These are phyloP conservation scores for Knufia petricola DNA, from an alignment of 2,329 filamentous ascomycete species.

Conservation along the genomic window DNA sequence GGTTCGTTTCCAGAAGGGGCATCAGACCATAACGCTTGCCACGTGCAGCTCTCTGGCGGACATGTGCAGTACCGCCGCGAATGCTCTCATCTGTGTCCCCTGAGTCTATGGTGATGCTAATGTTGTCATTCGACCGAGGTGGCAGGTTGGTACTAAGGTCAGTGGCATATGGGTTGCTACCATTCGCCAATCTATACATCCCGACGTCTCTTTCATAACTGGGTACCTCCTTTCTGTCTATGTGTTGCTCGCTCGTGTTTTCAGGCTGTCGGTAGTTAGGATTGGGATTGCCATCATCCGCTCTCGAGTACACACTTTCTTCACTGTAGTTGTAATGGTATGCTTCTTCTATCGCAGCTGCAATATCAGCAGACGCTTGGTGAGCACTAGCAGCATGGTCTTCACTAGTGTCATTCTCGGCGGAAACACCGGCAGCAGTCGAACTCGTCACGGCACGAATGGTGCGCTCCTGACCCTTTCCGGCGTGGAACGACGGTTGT, in stretches of 20 bases:
- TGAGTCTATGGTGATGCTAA: too few relatives aligned
- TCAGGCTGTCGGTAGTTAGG: conserved; percentile 9
- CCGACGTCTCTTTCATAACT: too few relatives aligned
- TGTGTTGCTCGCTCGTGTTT: neutral
- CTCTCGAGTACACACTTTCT: conserved; percentile 36
- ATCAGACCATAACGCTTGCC: too few relatives aligned
- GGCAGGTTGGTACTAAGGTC: neutral
- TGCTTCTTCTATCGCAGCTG: conserved; percentile 8
- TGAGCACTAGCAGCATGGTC: conserved; percentile 8
- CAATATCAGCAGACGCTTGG: conserved; percentile 6
- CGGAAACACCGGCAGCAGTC: neutral
- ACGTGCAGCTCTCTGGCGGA: too few relatives aligned
- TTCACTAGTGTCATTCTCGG: neutral
- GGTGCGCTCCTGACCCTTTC: conserved; percentile 11
- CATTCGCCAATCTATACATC: neutral
- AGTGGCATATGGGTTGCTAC: neutral
- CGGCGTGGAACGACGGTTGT: conserved; percentile 12
- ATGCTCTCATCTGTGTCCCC: too few relatives aligned
- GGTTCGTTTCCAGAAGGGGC: too few relatives aligned
- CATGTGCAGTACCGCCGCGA: too few relatives aligned
- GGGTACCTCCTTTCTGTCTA: neutral
- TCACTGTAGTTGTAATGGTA: conserved; percentile 22
- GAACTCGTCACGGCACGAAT: conserved; percentile 16
- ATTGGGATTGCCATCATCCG: conserved; percentile 28
- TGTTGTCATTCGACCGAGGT: neutral